These are phyloP conservation scores for Solanum boliviense DNA, from an alignment of 257 asterid genomes.

Conservation along the genomic window DNA sequence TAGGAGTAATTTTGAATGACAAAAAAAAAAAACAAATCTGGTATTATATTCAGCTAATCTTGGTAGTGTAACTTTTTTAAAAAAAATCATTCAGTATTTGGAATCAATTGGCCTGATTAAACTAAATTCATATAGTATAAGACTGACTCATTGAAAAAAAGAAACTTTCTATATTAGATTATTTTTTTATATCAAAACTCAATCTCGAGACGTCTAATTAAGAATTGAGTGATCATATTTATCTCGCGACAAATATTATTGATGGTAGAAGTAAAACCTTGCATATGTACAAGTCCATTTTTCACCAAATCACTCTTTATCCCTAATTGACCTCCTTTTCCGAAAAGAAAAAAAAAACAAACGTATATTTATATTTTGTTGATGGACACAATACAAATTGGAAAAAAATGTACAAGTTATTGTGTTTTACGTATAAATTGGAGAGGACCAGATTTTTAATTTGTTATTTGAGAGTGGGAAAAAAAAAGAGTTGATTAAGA, in stretches of 20 bases:
- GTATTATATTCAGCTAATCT: not conserved
- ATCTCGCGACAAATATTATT: not conserved
- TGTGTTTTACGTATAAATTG: not conserved
- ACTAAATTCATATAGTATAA: not conserved
- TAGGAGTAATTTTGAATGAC: not conserved
- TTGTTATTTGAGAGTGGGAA: not conserved
- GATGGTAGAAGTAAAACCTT: not conserved
- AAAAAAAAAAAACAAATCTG: not conserved
- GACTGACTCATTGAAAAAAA: not conserved
- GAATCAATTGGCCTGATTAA: not conserved
- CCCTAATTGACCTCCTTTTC: not conserved
- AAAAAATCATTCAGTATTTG: not conserved
- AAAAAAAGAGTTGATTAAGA: not conserved
- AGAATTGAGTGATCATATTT: not conserved
- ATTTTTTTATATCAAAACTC: not conserved
- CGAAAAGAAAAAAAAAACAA: not conserved
- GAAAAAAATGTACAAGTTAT: not conserved
- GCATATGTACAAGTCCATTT: not conserved
- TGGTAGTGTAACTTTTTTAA: not conserved
- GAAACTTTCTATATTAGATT: fast-evolving
- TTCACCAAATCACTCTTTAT: not conserved
- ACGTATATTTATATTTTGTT: not conserved
- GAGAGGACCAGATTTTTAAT: not conserved
- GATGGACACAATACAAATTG: not conserved
- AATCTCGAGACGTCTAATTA: fast-evolving